phyloP scores from a whole-genome alignment of 306 rosid species.

The Phaseolus lunatus region DNA sequence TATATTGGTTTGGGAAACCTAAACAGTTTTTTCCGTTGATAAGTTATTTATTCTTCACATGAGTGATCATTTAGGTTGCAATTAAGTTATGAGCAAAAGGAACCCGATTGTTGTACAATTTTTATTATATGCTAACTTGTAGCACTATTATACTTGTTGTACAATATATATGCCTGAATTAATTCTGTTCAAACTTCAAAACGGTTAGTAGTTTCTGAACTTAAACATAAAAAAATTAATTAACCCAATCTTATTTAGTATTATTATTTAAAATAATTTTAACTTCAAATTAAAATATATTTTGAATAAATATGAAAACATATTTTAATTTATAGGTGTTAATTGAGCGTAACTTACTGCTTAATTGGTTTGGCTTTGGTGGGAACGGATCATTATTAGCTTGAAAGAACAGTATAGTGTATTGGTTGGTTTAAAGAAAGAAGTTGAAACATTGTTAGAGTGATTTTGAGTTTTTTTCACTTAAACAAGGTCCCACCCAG shows the following conservation, averaged over 20 bases:
- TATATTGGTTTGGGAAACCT: constrained; percentile 34
- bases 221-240: constrained; percentile 1
- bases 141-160: neutral
- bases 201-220: neutral
- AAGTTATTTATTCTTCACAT: constrained; percentile 23
- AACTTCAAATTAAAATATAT: too few relatives aligned
- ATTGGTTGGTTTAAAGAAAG: neutral
- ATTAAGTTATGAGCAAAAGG: constrained; percentile 16
- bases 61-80: constrained; percentile 35
- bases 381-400: constrained; percentile 1
- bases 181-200: constrained; percentile 1
- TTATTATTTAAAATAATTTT: too few relatives aligned
- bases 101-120: constrained; percentile 26
- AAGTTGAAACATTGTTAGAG: neutral
- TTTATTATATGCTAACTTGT: neutral
- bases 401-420: neutral
- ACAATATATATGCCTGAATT: neutral
- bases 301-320: too few relatives aligned
- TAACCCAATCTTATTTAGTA: too few relatives aligned
- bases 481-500: neutral
- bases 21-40: neutral
- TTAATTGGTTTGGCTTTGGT: neutral
- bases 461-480: neutral
- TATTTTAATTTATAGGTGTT: neutral
- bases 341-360: neutral